Evolutionary conservation across 352 stramenopile genomes (phyloP).

Genomic region (Salisapilia sapeloensis): DNA sequence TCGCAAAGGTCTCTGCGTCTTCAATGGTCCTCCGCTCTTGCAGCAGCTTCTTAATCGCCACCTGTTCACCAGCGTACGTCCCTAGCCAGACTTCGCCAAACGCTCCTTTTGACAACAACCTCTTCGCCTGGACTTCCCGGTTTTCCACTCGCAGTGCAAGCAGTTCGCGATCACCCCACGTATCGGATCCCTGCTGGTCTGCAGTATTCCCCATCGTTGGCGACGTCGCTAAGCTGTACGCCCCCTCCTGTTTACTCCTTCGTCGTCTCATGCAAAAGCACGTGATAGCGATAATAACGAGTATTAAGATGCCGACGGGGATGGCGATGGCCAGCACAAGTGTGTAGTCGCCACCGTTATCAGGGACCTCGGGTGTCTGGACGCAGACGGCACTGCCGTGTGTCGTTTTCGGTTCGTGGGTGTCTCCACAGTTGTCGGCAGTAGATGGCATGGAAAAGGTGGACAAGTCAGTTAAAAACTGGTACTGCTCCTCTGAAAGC

Average conservation of each 20-base stretch:
- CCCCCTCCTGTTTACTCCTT: no score
- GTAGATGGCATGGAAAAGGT: no score
- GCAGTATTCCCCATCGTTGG: no score
- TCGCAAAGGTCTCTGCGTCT: conserved; percentile 11
- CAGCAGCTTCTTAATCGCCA: conserved; percentile 66
- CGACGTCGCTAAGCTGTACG: no score
- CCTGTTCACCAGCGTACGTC: conserved; percentile 49
- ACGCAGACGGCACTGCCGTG: no score
- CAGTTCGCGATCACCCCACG: conserved; percentile 48
- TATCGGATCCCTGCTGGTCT: no score
- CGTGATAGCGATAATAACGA: no score
- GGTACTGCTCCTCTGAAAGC: conserved; percentile 17
- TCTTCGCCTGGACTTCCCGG: conserved; percentile 26
- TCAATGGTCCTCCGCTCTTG: conserved; percentile 25
- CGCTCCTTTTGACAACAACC: conserved; percentile 52
- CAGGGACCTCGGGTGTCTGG: no score
- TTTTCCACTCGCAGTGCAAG: conserved; percentile 39
- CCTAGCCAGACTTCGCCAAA: conserved; percentile 73
- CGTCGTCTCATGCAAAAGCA: no score
- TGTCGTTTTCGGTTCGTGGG: no score
- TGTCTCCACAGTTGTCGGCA: no score
- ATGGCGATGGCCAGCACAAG: conserved; percentile 12
- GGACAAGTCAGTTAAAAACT: conserved; percentile 18
- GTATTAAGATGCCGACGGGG: conserved; percentile 14
- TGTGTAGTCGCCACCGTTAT: conserved; percentile 13